Conservation (phyloP, 306 rosid genomes). For the Corylus americana region DNA sequence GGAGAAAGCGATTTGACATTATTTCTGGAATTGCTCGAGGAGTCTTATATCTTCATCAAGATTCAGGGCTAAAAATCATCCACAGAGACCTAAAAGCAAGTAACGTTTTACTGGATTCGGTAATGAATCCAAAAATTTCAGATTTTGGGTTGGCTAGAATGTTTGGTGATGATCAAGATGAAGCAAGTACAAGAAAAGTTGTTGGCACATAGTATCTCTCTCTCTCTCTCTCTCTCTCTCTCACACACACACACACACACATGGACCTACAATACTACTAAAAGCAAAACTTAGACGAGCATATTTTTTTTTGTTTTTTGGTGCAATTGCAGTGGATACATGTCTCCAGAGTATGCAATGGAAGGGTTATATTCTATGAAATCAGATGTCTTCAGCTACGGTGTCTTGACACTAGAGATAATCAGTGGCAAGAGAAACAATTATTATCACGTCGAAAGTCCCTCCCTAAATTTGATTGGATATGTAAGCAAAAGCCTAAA, state of each 20-base stretch:
- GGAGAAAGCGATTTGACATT: constrained; percentile 45
- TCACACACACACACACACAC: too few relatives aligned
- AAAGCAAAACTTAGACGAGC: not conserved
- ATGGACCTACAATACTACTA: not conserved
- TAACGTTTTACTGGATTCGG: constrained; percentile 38
- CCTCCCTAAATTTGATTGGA: constrained; percentile 37
- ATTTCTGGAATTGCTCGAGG: constrained; percentile 53
- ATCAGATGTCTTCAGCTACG: constrained; percentile 42
- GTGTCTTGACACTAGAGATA: constrained; percentile 36
- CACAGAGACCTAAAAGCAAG: constrained; percentile 50
- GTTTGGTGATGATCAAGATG: constrained; percentile 43
- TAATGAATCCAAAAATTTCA: constrained; percentile 47
- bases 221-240: not conserved
- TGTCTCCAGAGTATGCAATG: constrained; percentile 42
- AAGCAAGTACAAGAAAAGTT: not conserved
- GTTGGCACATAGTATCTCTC: not conserved
- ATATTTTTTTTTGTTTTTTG: not conserved
- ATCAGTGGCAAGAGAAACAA: constrained; percentile 44
- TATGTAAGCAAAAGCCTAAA: constrained; percentile 29
- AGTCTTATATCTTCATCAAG: constrained; percentile 54
- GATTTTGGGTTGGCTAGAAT: constrained; percentile 52
- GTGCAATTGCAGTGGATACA: constrained; percentile 34
- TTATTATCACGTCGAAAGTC: not conserved
- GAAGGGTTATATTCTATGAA: constrained; percentile 40
- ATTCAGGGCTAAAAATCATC: constrained; percentile 45